phyloP scores from a whole-genome alignment of 2,329 filamentous ascomycete species.

The Trichoderma koningiopsis region DNA sequence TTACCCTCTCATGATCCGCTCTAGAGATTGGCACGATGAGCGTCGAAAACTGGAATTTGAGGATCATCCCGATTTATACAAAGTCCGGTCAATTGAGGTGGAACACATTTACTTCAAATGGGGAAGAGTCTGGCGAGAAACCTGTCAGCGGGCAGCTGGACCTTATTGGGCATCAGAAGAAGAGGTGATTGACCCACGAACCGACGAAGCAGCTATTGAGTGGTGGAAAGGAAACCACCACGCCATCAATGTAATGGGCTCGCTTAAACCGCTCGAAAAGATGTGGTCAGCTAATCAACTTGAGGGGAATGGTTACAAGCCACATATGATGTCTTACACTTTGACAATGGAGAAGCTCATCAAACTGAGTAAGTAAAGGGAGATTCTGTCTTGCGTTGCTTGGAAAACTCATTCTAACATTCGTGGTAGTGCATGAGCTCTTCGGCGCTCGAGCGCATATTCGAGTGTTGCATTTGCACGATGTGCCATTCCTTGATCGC shows the following conservation, averaged over 20 bases:
- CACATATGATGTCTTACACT: slow-evolving; percentile 26
- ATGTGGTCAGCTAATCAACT: slow-evolving; percentile 31
- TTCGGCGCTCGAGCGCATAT: slow-evolving; percentile 27
- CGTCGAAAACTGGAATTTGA: neutral
- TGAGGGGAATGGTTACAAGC: neutral
- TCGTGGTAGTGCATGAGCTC: slow-evolving; percentile 33
- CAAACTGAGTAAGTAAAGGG: slow-evolving; percentile 32
- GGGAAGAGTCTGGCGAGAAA: neutral
- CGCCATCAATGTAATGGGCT: slow-evolving; percentile 16
- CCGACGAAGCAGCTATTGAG: neutral
- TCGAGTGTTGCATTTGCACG: slow-evolving; percentile 37
- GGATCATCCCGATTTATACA: neutral
- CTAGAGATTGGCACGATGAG: neutral
- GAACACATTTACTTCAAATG: neutral
- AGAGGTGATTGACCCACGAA: neutral
- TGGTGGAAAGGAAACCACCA: neutral
- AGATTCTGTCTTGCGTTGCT: neutral
- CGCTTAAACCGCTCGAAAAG: neutral
- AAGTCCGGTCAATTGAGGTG: neutral
- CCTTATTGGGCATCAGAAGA: slow-evolving; percentile 3
- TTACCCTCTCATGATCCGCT: slow-evolving; percentile 23
- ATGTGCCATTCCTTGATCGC: slow-evolving; percentile 38
- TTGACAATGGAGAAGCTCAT: slow-evolving; percentile 26
- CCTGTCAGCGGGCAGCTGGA: neutral
- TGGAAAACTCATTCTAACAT: neutral